Base-by-base conservation (phyloP, 305 asterid species). In the Caryopteris hybrid region DNA sequence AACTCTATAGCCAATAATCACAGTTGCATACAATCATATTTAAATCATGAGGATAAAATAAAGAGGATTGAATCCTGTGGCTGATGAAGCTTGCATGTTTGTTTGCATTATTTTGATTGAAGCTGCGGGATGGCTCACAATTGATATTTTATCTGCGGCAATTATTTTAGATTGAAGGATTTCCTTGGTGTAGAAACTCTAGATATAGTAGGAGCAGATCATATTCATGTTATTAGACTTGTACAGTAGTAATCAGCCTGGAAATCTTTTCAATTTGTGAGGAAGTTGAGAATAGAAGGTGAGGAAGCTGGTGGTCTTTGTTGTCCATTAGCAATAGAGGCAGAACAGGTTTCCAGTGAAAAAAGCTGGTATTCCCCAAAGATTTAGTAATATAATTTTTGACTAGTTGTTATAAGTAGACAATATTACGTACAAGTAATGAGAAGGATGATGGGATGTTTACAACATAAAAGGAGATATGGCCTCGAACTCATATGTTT, bases 81-180 rank as follows among this genome's bases (percentile, higher is more conserved):
- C 69, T 50, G 53, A 50, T 43, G 61, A 42, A 56, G 66, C 64
- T 18, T 61, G 56, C 14, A 9, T 38, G 1, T 50, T 31, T 68
- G 63, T 36, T 8, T 52, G 47, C 46, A 60, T 53, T 48, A 17
- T 52, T 27, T 27, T 61, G 27, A 29, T 29, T 7, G 16, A 50
- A 31, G 17, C 39, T 10, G 4, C 13, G 38, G 33, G 55, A 39
- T 70, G 41, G 38, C 38, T 14, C 65, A 25, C 20, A 8, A 29
- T 20, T 42, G 53, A 48, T 60, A 34, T 45, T 13, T 17, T 38
- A 9, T 29, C 43, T 38, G 55, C 43, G 27, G 55, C 6, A 4
- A 2, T 58, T 18, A 34, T 36, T 17, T 34, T 14, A 34, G 9
- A 18, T 8, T 33, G 5, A 60, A 36, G 16, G 8, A 22, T 22